These are phyloP conservation scores for Ophiostoma himal-ulmi DNA, from an alignment of 2,329 filamentous ascomycete genomes.

Conservation along the genomic window DNA sequence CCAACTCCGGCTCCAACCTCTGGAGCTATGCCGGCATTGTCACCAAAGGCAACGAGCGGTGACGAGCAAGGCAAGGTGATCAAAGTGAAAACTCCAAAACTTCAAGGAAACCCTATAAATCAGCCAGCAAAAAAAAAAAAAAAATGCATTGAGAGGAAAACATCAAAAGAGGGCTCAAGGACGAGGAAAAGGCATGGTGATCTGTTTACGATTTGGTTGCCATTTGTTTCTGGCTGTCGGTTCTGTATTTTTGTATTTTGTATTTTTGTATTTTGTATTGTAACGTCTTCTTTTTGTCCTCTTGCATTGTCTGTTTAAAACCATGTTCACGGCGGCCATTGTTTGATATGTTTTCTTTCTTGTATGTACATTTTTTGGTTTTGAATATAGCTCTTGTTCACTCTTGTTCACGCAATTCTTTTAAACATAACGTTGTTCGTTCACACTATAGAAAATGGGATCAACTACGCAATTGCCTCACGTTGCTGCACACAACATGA, in stretches of 20 bases:
- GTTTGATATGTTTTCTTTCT: neutral
- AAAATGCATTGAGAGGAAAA: neutral
- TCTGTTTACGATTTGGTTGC: neutral
- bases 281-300: neutral
- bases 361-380: neutral
- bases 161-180: neutral
- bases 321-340: neutral
- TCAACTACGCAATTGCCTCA: neutral
- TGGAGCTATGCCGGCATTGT: constrained; percentile 34
- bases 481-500: neutral
- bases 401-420: neutral
- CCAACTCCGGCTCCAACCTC: constrained; percentile 29
- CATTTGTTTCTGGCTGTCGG: neutral
- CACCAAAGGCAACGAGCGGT: constrained; percentile 19
- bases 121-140: neutral
- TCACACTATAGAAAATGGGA: neutral
- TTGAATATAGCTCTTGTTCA: neutral
- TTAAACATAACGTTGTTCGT: neutral
- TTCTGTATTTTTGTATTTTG: constrained; percentile 3
- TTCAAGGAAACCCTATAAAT: neutral
- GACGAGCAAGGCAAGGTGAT: neutral
- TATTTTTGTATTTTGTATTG: neutral
- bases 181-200: neutral
- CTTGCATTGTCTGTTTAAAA: neutral
- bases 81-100: neutral